phyloP scores from a whole-genome alignment of 495 filamentous ascomycete species.

The Cercophora newfieldiana region DNA sequence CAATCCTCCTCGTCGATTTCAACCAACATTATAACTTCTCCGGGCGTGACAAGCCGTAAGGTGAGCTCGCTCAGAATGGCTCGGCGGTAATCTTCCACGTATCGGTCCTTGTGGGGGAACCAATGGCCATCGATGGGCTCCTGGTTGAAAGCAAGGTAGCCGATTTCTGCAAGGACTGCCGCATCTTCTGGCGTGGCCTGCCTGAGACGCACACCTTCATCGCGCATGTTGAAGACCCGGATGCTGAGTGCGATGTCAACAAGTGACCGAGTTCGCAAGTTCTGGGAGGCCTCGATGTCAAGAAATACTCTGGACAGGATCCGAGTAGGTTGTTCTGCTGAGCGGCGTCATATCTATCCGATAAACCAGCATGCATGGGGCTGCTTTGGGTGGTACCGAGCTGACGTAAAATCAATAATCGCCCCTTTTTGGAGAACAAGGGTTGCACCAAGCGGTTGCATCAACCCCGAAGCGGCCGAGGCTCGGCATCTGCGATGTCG shows the following conservation, averaged over 20 bases:
- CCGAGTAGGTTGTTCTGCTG: no score
- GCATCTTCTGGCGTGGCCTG: neutral
- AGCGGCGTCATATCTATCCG: neutral
- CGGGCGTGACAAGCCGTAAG: neutral
- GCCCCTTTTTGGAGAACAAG: neutral
- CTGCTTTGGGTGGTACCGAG: neutral
- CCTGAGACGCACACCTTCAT: neutral
- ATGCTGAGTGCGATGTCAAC: no score
- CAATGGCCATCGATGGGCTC: neutral
- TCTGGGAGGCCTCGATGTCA: no score
- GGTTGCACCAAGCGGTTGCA: neutral
- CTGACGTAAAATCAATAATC: neutral
- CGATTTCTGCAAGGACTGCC: neutral
- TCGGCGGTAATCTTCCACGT: neutral
- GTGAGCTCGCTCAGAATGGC: neutral
- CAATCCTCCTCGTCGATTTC: neutral
- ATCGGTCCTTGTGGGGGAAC: neutral
- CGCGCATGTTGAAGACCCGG: neutral
- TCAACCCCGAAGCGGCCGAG: neutral
- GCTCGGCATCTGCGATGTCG: no score
- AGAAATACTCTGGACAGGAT: no score
- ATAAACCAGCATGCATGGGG: neutral
- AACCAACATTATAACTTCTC: neutral
- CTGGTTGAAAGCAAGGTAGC: neutral
- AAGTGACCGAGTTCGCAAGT: no score